Conservation (phyloP, 2,329 filamentous ascomycete species). For the Colletotrichum sp. region DNA sequence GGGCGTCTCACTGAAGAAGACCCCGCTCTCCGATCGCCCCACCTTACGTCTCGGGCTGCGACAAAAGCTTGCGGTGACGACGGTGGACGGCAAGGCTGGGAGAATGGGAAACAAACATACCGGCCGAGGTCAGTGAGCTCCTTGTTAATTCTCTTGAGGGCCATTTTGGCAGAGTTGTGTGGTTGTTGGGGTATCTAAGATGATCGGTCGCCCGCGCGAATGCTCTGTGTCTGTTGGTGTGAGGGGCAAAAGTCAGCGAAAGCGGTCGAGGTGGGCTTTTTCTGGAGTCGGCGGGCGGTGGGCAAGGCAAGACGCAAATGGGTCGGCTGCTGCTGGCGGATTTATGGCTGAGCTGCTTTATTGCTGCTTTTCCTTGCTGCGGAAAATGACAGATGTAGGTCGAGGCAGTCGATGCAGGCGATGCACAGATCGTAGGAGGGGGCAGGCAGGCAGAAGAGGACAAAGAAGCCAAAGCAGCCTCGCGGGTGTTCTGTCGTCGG, state of each 20-base stretch:
- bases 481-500: neutral
- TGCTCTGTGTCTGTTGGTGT: conserved; percentile 21
- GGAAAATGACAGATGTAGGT: neutral
- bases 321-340: neutral
- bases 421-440: neutral
- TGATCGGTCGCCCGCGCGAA: conserved; percentile 14
- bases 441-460: neutral
- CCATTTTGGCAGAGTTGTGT: conserved; percentile 60
- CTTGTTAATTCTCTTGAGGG: conserved; percentile 95
- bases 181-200: conserved; percentile 25
- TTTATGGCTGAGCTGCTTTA: neutral
- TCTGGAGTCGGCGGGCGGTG: conserved; percentile 2
- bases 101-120: conserved; percentile 49
- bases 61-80: conserved; percentile 11
- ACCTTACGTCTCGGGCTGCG: conserved; percentile 36
- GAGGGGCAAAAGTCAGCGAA: conserved; percentile 23
- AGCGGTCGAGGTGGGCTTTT: conserved; percentile 20
- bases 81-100: conserved; percentile 12
- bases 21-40: conserved; percentile 42
- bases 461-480: neutral
- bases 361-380: neutral
- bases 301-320: neutral
- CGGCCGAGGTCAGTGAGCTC: conserved; percentile 89
- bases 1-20: conserved; percentile 23
- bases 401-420: neutral